Base-by-base conservation (phyloP, 2,329 filamentous ascomycete genomes). In the Diaporthe citri region DNA sequence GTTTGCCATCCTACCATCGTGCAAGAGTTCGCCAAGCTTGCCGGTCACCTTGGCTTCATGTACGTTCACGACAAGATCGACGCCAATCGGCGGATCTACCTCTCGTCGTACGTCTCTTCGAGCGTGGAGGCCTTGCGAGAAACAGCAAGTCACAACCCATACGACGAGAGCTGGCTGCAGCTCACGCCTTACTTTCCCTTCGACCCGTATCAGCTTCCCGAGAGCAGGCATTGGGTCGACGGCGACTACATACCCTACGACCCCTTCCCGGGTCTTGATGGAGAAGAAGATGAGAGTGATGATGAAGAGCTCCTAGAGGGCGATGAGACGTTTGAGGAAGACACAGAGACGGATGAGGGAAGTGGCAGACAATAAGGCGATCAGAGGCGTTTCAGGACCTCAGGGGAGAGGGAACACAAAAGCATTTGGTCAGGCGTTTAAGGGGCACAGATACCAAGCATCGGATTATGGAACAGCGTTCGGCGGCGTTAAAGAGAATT, bases 181-280 rank as follows among this genome's bases (percentile, higher is more conserved):
- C 89, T 99, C 2, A 96, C 98, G 79, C 94, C 95, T 0, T 98
- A 97, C 83, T 99, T 98, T 81, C 97, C 97, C 0, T 99, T 99
- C 80, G 97, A 99, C 82, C 97, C 97, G 3, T 99, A 98, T 83
- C 93, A 96, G 80, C 87, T 99, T 67, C 96, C 96, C 0, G 88
- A 92, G 78, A 98, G 96, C 83, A 95, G 94, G 83, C 90, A 92
- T 75, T 98, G 97, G 97, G 86, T 99, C 17, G 93, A 95, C 77
- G 89, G 90, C 28, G 93, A 97, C 81, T 98, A 98, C 81, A 89
- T 96, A 41, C 88, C 92, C 69, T 98, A 95, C 94, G 90, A 91
- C 77, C 90, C 92, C 7, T 90, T 97, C 48, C 91, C 92, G 0
- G 94, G 94, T 0, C 84, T 95, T 15, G 86, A 90, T 64, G 88